These are phyloP conservation scores for Lentinus tigrinus DNA, from an alignment of 768 basidiomycete species.

Conservation along the genomic window DNA sequence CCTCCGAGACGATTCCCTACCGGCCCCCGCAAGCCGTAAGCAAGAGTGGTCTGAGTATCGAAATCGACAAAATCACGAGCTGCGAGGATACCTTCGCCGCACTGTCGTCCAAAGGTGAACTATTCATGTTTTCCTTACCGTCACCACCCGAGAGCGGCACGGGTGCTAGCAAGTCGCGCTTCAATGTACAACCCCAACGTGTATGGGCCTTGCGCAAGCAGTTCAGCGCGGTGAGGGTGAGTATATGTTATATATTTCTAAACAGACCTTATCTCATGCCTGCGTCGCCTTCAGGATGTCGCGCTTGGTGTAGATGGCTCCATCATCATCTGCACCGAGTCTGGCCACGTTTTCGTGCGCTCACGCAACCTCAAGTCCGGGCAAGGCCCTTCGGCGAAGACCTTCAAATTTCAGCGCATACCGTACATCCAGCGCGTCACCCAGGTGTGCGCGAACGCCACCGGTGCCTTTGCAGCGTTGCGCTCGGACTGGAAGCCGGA, in stretches of 20 bases:
- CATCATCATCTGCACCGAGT: slow-evolving; percentile 89
- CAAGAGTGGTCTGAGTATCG: slow-evolving; percentile 67
- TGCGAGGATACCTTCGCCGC: slow-evolving; percentile 83
- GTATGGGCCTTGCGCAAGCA: slow-evolving; percentile 89
- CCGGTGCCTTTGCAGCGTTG: slow-evolving; percentile 87
- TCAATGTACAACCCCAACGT: slow-evolving; percentile 73
- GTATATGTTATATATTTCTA: slow-evolving; percentile 14
- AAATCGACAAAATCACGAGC: slow-evolving; percentile 75
- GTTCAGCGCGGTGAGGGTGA: slow-evolving; percentile 77
- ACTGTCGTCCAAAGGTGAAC: slow-evolving; percentile 82
- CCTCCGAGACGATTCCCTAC: slow-evolving; percentile 73
- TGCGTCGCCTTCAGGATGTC: slow-evolving; percentile 65
- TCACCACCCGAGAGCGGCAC: slow-evolving; percentile 29
- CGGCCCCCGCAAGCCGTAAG: slow-evolving; percentile 76
- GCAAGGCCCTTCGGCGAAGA: slow-evolving; percentile 37
- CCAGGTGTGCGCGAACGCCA: slow-evolving; percentile 73
- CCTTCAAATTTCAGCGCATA: slow-evolving; percentile 77
- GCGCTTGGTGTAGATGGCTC: slow-evolving; percentile 86
- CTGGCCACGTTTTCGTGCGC: slow-evolving; percentile 91
- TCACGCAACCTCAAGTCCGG: slow-evolving; percentile 40
- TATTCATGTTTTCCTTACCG: slow-evolving; percentile 74
- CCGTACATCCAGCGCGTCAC: slow-evolving; percentile 84
- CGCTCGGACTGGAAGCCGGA: slow-evolving; percentile 66
- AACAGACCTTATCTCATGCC: not conserved
- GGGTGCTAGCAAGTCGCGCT: slow-evolving; percentile 25